Conservation (phyloP, 768 basidiomycete genomes). For the Rhizopogon sp. region DNA sequence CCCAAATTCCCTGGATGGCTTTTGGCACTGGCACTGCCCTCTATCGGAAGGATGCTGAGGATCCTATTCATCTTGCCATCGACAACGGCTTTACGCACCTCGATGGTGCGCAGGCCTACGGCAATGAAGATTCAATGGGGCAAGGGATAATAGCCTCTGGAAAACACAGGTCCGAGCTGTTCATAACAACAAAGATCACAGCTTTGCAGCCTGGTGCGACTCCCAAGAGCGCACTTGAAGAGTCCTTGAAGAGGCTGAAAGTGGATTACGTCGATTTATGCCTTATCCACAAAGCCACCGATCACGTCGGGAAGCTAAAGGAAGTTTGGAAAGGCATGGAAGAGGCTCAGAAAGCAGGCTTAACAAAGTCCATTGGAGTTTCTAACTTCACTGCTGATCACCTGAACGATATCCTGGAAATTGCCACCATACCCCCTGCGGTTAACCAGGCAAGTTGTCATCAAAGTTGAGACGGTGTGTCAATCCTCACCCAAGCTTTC, state of each 20-base stretch:
- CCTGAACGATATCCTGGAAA: constrained; percentile 38
- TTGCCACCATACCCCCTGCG: constrained; percentile 40
- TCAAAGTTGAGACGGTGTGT: not conserved
- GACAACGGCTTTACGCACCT: constrained; percentile 55
- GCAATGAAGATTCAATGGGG: constrained; percentile 51
- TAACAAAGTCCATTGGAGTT: constrained; percentile 43
- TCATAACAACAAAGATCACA: constrained; percentile 55
- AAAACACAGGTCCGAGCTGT: constrained; percentile 50
- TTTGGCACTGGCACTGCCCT: constrained; percentile 62
- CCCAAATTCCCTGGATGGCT: constrained; percentile 48
- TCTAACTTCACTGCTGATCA: constrained; percentile 47
- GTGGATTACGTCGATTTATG: constrained; percentile 59
- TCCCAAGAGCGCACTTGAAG: constrained; percentile 43
- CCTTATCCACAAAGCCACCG: constrained; percentile 48
- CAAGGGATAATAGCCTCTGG: constrained; percentile 45
- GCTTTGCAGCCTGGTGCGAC: constrained; percentile 32
- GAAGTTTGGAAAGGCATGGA: constrained; percentile 62
- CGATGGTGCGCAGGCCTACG: constrained; percentile 59
- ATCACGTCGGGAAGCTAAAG: constrained; percentile 37
- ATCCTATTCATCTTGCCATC: constrained; percentile 41
- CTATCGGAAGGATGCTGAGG: constrained; percentile 37
- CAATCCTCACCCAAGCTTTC: not conserved
- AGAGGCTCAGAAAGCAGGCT: constrained; percentile 39
- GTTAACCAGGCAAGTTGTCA: constrained; percentile 44
- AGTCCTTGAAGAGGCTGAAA: constrained; percentile 48